These are phyloP conservation scores for Aspergillus sp. DNA, from an alignment of 2,329 filamentous ascomycete species.

Conservation along the genomic window DNA sequence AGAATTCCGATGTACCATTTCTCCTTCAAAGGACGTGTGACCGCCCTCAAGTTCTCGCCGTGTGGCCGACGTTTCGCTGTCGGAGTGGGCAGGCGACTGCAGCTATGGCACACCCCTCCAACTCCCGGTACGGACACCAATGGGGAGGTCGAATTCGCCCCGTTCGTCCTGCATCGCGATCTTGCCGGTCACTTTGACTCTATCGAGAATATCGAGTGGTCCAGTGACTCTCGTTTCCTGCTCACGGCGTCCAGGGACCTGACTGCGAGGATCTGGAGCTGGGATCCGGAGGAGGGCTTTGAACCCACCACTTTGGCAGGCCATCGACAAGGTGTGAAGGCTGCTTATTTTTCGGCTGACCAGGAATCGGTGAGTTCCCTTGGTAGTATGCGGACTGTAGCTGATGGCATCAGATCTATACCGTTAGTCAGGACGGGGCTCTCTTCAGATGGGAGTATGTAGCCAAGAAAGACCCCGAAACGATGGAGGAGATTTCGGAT, in stretches of 20 bases:
- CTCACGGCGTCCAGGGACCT: slow-evolving; percentile 85
- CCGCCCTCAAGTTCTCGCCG: slow-evolving; percentile 80
- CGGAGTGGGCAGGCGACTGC: slow-evolving; percentile 73
- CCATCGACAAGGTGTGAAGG: slow-evolving; percentile 79
- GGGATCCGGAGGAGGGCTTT: slow-evolving; percentile 79
- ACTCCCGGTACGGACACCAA: slow-evolving; percentile 70
- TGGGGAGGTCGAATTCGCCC: slow-evolving; percentile 86
- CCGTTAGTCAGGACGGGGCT: slow-evolving; percentile 93
- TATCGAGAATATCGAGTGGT: slow-evolving; percentile 85
- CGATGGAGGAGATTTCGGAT: slow-evolving; percentile 53
- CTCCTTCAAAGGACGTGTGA: slow-evolving; percentile 77
- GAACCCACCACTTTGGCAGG: slow-evolving; percentile 81
- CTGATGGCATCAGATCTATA: slow-evolving; percentile 58
- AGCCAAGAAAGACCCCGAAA: slow-evolving; percentile 51
- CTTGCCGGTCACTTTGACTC: slow-evolving; percentile 84
- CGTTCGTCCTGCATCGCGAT: slow-evolving; percentile 79
- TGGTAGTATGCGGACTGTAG: slow-evolving; percentile 11
- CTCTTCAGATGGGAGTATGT: slow-evolving; percentile 89
- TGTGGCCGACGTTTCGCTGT: slow-evolving; percentile 87
- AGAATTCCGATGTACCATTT: slow-evolving; percentile 88
- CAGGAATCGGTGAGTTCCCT: slow-evolving; percentile 60
- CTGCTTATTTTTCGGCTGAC: slow-evolving; percentile 93
- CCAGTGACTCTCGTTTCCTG: slow-evolving; percentile 90
- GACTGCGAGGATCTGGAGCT: slow-evolving; percentile 89
- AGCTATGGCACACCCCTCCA: slow-evolving; percentile 93